Percentiles rank a stretch among this genome's conserved stretches.
phyloP scores from a whole-genome alignment of 108 stramenopile genomes.

The Nannochloropsis gaditana region DNA sequence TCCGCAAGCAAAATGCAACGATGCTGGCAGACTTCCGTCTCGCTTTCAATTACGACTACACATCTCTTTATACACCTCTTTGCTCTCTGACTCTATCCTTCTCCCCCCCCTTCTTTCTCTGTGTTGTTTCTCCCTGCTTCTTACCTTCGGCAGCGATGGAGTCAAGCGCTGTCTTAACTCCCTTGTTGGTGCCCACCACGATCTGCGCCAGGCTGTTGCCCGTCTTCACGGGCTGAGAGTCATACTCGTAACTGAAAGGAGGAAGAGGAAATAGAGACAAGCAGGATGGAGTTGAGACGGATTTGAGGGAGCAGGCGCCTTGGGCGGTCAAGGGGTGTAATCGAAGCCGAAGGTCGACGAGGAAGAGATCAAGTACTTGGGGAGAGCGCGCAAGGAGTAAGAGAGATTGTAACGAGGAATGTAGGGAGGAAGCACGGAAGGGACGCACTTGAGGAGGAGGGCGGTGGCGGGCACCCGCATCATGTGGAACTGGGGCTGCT shows the following conservation, averaged over 20 bases:
- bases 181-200: background rate
- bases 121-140: background rate
- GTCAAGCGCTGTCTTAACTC: background rate
- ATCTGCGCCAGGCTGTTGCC: slow-evolving; percentile 10
- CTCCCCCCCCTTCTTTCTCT: background rate
- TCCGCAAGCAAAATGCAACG: no score
- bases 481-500: background rate
- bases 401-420: background rate
- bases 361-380: no score
- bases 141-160: background rate
- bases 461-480: background rate
- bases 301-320: no score
- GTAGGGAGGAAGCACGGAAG: background rate
- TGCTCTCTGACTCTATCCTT: background rate
- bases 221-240: background rate
- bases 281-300: no score
- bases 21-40: no score
- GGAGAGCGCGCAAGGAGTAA: no score
- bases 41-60: no score
- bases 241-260: slow-evolving; percentile 12
- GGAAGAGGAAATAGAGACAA: no score
- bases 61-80: no score
- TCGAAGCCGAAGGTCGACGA: no score
- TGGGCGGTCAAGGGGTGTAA: no score
- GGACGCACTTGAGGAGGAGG: background rate